Conservation (phyloP, 768 basidiomycete species). For the Russula emetica region DNA sequence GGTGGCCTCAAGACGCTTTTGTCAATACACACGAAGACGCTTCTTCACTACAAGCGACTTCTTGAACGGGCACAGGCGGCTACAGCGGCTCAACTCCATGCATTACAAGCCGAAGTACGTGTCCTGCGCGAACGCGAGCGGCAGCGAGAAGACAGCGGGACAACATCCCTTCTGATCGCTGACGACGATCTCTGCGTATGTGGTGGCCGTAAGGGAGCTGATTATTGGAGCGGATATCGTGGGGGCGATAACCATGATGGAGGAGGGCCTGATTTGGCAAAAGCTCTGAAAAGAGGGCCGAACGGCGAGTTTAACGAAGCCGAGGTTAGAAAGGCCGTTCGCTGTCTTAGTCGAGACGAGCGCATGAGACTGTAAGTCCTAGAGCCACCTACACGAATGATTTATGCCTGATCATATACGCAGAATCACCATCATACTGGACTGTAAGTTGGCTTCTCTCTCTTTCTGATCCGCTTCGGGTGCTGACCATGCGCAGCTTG, state of each 20-base stretch:
- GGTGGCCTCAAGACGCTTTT: conserved; percentile 40
- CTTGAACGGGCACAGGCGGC: conserved; percentile 77
- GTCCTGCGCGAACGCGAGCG: conserved; percentile 50
- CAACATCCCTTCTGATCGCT: conserved; percentile 24
- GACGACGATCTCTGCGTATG: conserved; percentile 44
- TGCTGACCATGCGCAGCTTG: conserved; percentile 45
- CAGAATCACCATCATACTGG: conserved; percentile 59
- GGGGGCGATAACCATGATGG: conserved; percentile 47
- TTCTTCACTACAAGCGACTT: conserved; percentile 71
- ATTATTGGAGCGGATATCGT: conserved; percentile 71
- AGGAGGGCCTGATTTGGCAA: conserved; percentile 47
- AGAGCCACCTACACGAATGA: conserved; percentile 23
- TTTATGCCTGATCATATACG: conserved; percentile 8
- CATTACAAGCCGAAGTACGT: conserved; percentile 75
- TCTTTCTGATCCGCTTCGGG: conserved; percentile 14
- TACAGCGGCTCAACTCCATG: conserved; percentile 77
- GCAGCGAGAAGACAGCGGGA: conserved; percentile 31
- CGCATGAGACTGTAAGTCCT: conserved; percentile 66
- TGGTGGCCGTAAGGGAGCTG: conserved; percentile 57
- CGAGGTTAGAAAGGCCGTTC: conserved; percentile 61
- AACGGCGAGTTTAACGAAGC: conserved; percentile 62
- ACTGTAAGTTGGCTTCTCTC: conserved; percentile 40
- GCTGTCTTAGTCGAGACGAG: conserved; percentile 59
- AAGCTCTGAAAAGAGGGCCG: conserved; percentile 45
- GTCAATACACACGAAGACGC: conserved; percentile 47